phyloP scores from a whole-genome alignment of 2,329 filamentous ascomycete genomes.

The Apiospora pterosperma region DNA sequence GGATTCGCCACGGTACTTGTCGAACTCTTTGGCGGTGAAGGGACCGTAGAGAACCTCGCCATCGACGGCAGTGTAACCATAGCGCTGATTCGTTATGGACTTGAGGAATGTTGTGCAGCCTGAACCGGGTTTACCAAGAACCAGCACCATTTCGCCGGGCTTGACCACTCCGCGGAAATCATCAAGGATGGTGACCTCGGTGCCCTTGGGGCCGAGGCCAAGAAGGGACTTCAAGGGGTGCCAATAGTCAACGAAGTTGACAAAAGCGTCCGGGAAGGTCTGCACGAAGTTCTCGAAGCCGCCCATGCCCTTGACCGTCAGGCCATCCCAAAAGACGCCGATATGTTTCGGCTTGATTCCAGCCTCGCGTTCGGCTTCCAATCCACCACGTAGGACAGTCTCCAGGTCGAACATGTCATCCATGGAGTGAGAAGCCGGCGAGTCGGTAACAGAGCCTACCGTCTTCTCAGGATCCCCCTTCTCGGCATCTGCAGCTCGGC shows the following conservation, averaged over 20 bases:
- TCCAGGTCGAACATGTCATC: constrained; percentile 73
- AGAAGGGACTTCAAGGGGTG: constrained; percentile 61
- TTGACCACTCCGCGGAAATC: constrained; percentile 68
- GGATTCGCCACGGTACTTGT: constrained; percentile 74
- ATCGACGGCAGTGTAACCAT: constrained; percentile 49
- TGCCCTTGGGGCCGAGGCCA: constrained; percentile 63
- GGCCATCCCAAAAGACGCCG: constrained; percentile 73
- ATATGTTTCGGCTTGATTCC: constrained; percentile 80
- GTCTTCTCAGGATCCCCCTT: constrained; percentile 35
- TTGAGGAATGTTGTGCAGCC: constrained; percentile 70
- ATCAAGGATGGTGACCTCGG: constrained; percentile 70
- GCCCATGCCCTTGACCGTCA: constrained; percentile 74
- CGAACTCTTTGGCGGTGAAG: constrained; percentile 68
- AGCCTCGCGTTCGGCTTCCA: constrained; percentile 68
- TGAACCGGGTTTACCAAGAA: constrained; percentile 73
- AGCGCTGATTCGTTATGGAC: constrained; percentile 63
- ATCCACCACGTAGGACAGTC: constrained; percentile 65
- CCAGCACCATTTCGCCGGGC: constrained; percentile 85
- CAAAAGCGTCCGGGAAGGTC: constrained; percentile 75
- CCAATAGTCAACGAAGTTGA: constrained; percentile 73
- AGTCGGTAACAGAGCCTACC: constrained; percentile 29
- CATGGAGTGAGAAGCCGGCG: constrained; percentile 40
- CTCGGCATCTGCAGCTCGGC: constrained; percentile 47
- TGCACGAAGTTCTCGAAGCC: constrained; percentile 68
- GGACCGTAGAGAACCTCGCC: constrained; percentile 78